Conservation (phyloP, 352 stramenopile species). For the Phytopythium montanum region DNA sequence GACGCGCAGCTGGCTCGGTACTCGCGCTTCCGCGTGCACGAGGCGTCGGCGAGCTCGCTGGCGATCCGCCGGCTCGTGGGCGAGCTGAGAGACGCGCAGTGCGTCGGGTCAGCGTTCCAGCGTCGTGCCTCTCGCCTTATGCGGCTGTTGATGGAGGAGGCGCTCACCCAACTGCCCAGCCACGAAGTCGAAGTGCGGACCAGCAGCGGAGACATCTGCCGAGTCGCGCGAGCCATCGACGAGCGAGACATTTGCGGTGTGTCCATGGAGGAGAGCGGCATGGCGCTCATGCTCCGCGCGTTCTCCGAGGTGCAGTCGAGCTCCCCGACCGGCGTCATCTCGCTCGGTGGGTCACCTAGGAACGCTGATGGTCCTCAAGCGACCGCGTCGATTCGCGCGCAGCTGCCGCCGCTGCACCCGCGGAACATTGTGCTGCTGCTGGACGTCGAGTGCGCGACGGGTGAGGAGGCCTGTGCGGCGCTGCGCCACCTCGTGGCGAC, state of each 20-base stretch:
- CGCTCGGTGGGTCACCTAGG: conserved; percentile 10
- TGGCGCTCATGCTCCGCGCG: conserved; percentile 14
- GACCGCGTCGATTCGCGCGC: conserved; percentile 16
- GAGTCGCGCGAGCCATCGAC: conserved; percentile 15
- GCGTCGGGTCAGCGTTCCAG: conserved; percentile 17
- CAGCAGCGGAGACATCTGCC: conserved; percentile 19
- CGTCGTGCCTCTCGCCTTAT: conserved; percentile 24
- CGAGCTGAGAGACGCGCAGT: conserved; percentile 16
- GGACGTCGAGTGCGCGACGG: conserved; percentile 40
- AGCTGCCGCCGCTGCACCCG: conserved; percentile 22
- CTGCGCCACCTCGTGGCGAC: conserved; percentile 37
- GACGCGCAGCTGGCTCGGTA: conserved; percentile 1
- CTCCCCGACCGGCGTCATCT: conserved; percentile 21
- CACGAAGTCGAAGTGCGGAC: conserved; percentile 19
- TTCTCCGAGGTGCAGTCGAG: conserved; percentile 22
- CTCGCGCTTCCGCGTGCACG: conserved; percentile 22
- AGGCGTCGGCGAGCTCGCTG: conserved; percentile 19
- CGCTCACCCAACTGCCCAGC: conserved; percentile 21
- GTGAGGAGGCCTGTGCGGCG: conserved; percentile 28
- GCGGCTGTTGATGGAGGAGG: conserved; percentile 36
- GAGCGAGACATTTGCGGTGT: conserved; percentile 22
- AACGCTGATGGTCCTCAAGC: conserved; percentile 11
- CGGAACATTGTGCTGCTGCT: conserved; percentile 36
- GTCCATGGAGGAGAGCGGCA: conserved; percentile 24
- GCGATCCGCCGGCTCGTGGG: conserved; percentile 23